Evolutionary conservation across 768 basidiomycete species (phyloP).

Genomic region (Collybia sordida): DNA sequence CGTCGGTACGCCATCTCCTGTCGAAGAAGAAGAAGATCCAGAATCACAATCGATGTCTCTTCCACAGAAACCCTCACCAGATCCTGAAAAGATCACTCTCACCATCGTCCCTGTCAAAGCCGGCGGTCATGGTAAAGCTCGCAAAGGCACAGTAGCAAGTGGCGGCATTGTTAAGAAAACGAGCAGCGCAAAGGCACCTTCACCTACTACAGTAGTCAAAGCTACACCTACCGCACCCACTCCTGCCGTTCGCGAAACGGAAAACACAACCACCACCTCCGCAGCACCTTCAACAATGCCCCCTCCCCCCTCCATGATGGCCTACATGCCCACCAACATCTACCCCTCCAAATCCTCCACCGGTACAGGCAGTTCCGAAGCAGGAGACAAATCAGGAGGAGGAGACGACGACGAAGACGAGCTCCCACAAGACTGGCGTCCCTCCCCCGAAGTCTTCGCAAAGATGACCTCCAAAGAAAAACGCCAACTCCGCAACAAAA

Average conservation of each 20-base stretch:
- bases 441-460: conserved; percentile 89
- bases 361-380: background rate
- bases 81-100: conserved; percentile 35
- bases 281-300: conserved; percentile 20
- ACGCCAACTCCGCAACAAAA: conserved; percentile 94
- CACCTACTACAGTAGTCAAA: conserved; percentile 11
- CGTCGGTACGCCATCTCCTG: conserved; percentile 53
- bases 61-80: background rate
- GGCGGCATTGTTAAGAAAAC: conserved; percentile 73
- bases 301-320: conserved; percentile 11
- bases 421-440: conserved; percentile 78
- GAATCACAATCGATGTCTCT: background rate
- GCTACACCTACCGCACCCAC: no score
- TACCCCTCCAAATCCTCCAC: conserved; percentile 8
- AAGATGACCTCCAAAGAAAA: conserved; percentile 97
- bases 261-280: conserved; percentile 28
- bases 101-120: conserved; percentile 54
- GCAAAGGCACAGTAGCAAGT: conserved; percentile 68
- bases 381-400: conserved; percentile 18
- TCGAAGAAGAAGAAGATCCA: conserved; percentile 10
- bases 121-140: conserved; percentile 58
- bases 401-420: conserved; percentile 50
- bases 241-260: conserved; percentile 29
- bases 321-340: conserved; percentile 14
- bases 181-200: conserved; percentile 19